phyloP scores from a whole-genome alignment of 345 rosid species.

The Theobroma cacao region DNA sequence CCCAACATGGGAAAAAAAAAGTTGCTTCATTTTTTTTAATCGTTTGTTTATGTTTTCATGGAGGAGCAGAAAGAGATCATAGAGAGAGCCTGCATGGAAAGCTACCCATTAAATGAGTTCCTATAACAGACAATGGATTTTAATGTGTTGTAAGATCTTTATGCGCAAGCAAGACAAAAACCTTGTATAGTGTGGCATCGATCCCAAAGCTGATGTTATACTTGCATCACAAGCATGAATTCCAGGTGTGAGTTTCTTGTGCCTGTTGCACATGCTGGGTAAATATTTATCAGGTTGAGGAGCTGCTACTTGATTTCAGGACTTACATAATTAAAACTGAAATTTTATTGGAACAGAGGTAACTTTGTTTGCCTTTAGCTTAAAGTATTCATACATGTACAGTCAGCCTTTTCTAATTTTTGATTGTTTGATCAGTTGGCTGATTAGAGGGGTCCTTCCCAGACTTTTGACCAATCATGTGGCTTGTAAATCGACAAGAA shows the following conservation, averaged over 20 bases:
- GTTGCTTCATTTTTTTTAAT: not conserved
- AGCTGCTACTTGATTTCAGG: not conserved
- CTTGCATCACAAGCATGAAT: not conserved
- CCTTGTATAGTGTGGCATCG: not conserved
- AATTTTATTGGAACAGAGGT: not conserved
- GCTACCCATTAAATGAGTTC: constrained; percentile 22
- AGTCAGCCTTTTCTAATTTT: not conserved
- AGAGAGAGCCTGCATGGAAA: constrained; percentile 48
- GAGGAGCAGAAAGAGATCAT: constrained; percentile 45
- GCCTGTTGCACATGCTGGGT: not conserved
- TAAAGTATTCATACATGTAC: not conserved
- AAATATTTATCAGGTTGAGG: not conserved
- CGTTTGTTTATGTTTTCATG: constrained; percentile 12
- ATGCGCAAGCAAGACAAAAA: not conserved
- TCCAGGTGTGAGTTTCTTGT: not conserved
- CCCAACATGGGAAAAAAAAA: not conserved
- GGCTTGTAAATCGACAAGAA: not conserved
- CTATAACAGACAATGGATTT: not conserved
- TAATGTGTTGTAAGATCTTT: not conserved
- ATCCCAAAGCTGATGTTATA: not conserved
- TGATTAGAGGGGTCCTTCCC: not conserved
- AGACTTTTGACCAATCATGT: not conserved
- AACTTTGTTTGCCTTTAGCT: not conserved
- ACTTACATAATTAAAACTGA: not conserved
- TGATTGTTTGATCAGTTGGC: not conserved